phyloP scores from a whole-genome alignment of 2,329 filamentous ascomycete species.

The Stagonosporopsis tanaceti region DNA sequence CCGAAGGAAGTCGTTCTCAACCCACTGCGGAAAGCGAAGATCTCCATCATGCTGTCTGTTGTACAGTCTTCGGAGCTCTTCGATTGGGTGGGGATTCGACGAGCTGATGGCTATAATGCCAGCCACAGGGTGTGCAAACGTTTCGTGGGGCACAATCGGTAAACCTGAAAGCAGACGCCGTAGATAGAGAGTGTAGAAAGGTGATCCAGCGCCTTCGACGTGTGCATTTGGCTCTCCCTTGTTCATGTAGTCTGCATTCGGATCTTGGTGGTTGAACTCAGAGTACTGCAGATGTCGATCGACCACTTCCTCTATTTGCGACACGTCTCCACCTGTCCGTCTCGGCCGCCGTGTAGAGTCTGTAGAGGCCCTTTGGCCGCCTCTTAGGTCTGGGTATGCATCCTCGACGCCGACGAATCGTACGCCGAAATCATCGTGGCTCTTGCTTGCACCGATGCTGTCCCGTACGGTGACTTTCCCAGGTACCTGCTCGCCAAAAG shows the following conservation, averaged over 20 bases:
- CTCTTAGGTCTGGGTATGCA: conserved; percentile 53
- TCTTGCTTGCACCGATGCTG: conserved; percentile 82
- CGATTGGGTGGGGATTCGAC: conserved; percentile 81
- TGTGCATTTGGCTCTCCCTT: conserved; percentile 25
- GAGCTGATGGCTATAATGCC: conserved; percentile 96
- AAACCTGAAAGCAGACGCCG: conserved; percentile 82
- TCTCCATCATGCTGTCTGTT: conserved; percentile 81
- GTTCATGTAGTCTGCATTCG: conserved; percentile 55
- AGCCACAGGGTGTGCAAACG: conserved; percentile 92
- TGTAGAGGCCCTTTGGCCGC: conserved; percentile 36
- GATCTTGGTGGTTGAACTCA: conserved; percentile 61
- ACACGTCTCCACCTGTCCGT: conserved; percentile 62
- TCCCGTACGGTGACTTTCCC: conserved; percentile 92
- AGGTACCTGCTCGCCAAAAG: conserved; percentile 86
- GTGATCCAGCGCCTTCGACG: conserved; percentile 62
- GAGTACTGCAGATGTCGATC: conserved; percentile 80
- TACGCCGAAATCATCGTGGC: conserved; percentile 89
- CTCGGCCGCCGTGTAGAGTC: conserved; percentile 44
- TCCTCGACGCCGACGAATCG: conserved; percentile 79
- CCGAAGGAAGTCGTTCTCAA: conserved; percentile 88
- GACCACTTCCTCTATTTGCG: conserved; percentile 80
- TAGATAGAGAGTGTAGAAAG: conserved; percentile 86
- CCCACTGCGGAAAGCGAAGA: conserved; percentile 79
- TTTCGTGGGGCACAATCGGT: conserved; percentile 83
- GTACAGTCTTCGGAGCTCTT: conserved; percentile 85